These are phyloP conservation scores for Paramyrothecium roridum DNA, from an alignment of 2,329 filamentous ascomycete species.

Conservation along the genomic window DNA sequence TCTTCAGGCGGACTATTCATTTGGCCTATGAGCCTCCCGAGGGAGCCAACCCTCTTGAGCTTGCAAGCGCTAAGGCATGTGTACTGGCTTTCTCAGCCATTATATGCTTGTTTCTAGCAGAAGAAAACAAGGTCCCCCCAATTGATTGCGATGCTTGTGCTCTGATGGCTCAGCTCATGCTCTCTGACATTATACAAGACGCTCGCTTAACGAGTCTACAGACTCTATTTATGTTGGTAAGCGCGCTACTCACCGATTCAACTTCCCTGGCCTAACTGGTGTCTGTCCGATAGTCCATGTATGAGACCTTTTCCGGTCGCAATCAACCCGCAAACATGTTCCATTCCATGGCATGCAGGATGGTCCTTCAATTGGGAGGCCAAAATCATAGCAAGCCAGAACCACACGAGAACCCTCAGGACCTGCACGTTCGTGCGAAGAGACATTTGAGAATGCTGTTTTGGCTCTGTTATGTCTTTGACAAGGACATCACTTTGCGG, in stretches of 20 bases:
- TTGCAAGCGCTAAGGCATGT: constrained; percentile 38
- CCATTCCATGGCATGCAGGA: constrained; percentile 40
- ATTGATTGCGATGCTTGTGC: constrained; percentile 39
- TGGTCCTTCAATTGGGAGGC: constrained; percentile 46
- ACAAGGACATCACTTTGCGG: constrained; percentile 54
- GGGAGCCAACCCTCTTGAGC: constrained; percentile 14
- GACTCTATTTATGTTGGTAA: constrained; percentile 44
- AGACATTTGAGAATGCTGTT: constrained; percentile 41
- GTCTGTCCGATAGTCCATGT: constrained; percentile 27
- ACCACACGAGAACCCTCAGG: constrained; percentile 8
- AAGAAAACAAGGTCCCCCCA: constrained; percentile 7
- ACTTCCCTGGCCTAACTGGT: neutral
- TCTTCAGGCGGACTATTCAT: constrained; percentile 43
- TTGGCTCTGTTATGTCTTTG: constrained; percentile 52
- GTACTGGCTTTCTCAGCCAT: constrained; percentile 46
- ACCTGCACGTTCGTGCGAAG: constrained; percentile 19
- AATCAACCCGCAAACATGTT: constrained; percentile 42
- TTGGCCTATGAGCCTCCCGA: constrained; percentile 35
- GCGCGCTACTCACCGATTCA: neutral
- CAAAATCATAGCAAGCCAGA: constrained; percentile 25
- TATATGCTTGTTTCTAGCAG: constrained; percentile 14
- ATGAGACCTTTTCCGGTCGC: constrained; percentile 42
- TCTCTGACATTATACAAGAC: constrained; percentile 40
- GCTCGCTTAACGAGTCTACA: constrained; percentile 40
- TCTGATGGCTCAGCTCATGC: constrained; percentile 35